phyloP scores from a whole-genome alignment of 2,329 filamentous ascomycete genomes.

The Penicillium frequentans region DNA sequence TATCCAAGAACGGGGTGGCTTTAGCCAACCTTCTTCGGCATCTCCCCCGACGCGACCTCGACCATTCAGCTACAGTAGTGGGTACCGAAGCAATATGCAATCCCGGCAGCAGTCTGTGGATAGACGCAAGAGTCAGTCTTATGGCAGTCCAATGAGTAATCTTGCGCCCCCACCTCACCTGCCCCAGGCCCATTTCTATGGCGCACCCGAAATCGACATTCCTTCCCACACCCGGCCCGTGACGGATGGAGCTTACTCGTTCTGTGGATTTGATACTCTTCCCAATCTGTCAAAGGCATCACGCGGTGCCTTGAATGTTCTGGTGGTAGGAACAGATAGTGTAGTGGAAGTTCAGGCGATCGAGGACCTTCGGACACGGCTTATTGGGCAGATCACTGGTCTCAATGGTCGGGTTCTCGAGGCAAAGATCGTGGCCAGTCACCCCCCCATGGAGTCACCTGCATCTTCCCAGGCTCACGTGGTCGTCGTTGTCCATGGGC shows the following conservation, averaged over 20 bases:
- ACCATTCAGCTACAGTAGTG: constrained; percentile 45
- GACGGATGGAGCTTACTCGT: constrained; percentile 63
- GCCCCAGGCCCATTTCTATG: constrained; percentile 75
- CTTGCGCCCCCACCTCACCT: constrained; percentile 67
- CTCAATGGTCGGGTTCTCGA: constrained; percentile 76
- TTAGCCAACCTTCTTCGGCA: constrained; percentile 44
- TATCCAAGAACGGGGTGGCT: constrained; percentile 39
- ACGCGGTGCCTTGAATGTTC: constrained; percentile 58
- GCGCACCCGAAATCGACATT: constrained; percentile 69
- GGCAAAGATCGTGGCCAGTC: constrained; percentile 80
- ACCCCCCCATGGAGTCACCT: constrained; percentile 52
- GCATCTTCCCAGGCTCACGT: constrained; percentile 68
- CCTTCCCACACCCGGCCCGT: constrained; percentile 23
- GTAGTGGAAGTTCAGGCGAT: constrained; percentile 74
- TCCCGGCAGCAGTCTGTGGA: constrained; percentile 40
- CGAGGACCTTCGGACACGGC: constrained; percentile 69
- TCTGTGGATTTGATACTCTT: constrained; percentile 78
- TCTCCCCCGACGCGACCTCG: constrained; percentile 44
- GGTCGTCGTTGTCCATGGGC: constrained; percentile 78
- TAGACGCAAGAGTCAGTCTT: constrained; percentile 39
- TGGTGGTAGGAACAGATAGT: constrained; percentile 78
- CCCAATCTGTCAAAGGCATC: constrained; percentile 45
- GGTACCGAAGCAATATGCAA: constrained; percentile 35
- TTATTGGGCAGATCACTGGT: constrained; percentile 70
- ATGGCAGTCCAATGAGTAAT: constrained; percentile 36